A percentile compares a stretch with the other conserved stretches of the same genome.
These are phyloP conservation scores for Ploettnerulaceae sp. DNA, from an alignment of 2,329 filamentous ascomycete species.

Conservation along the genomic window DNA sequence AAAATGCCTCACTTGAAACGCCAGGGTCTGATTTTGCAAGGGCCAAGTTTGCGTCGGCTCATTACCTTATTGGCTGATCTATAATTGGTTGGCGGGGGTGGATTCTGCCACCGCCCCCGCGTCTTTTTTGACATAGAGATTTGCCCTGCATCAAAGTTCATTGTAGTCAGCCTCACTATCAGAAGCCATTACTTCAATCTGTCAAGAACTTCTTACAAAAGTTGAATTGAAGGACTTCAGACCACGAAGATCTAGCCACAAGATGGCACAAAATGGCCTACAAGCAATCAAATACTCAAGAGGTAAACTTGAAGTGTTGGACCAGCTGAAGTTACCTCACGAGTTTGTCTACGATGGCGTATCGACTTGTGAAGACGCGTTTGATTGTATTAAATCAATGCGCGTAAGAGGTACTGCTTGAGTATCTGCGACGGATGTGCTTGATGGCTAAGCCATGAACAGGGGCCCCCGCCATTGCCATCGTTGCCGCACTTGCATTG, in stretches of 20 bases:
- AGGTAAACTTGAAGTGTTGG: slow-evolving; percentile 70
- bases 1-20: too few relatives aligned
- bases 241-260: too few relatives aligned
- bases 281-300: slow-evolving; percentile 73
- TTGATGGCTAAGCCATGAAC: slow-evolving; percentile 19
- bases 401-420: slow-evolving; percentile 52
- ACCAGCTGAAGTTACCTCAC: slow-evolving; percentile 79
- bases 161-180: too few relatives aligned
- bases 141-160: too few relatives aligned
- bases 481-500: slow-evolving; percentile 86
- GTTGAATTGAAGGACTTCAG: too few relatives aligned
- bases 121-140: too few relatives aligned
- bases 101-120: too few relatives aligned
- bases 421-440: not conserved
- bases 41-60: too few relatives aligned
- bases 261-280: slow-evolving; percentile 41
- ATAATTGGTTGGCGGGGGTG: too few relatives aligned
- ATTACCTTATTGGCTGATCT: too few relatives aligned
- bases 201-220: not conserved
- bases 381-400: slow-evolving; percentile 80
- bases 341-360: slow-evolving; percentile 73
- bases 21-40: too few relatives aligned
- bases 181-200: too few relatives aligned
- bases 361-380: slow-evolving; percentile 66
- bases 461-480: slow-evolving; percentile 92